These are phyloP conservation scores for Grosmannia serpens DNA, from an alignment of 2,329 filamentous ascomycete genomes.

Conservation along the genomic window DNA sequence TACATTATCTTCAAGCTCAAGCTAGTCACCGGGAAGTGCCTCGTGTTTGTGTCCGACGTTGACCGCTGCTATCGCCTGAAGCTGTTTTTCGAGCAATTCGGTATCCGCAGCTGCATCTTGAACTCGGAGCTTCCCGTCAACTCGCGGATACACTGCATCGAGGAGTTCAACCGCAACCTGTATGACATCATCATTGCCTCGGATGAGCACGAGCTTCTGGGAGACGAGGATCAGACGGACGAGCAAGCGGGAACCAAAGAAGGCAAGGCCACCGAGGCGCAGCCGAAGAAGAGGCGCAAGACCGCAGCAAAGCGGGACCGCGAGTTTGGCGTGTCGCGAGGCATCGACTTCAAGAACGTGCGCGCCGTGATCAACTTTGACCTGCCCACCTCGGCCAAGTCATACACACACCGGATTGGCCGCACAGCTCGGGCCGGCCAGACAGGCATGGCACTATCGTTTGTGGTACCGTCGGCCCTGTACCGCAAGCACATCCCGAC, in stretches of 20 bases:
- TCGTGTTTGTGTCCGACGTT: slow-evolving; percentile 64
- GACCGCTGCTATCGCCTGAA: slow-evolving; percentile 86
- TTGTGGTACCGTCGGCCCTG: slow-evolving; percentile 71
- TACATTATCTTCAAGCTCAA: slow-evolving; percentile 95
- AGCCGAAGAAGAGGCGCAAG: slow-evolving; percentile 53
- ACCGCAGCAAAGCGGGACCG: slow-evolving; percentile 51
- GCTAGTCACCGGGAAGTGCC: slow-evolving; percentile 81
- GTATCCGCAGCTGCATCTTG: slow-evolving; percentile 81
- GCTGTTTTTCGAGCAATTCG: slow-evolving; percentile 93
- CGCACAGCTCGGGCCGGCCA: slow-evolving; percentile 86
- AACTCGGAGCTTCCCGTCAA: slow-evolving; percentile 94
- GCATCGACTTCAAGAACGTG: slow-evolving; percentile 95
- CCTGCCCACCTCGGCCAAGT: slow-evolving; percentile 75
- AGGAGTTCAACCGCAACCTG: slow-evolving; percentile 92
- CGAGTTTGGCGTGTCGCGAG: slow-evolving; percentile 90
- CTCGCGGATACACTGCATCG: slow-evolving; percentile 83
- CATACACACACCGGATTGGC: slow-evolving; percentile 94
- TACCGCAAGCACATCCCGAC: slow-evolving; percentile 89
- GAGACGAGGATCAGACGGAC: slow-evolving; percentile 26
- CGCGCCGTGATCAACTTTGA: slow-evolving; percentile 95
- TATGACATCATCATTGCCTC: slow-evolving; percentile 98
- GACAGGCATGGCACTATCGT: slow-evolving; percentile 89
- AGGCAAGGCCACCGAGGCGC: background rate
- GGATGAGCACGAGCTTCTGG: slow-evolving; percentile 38
- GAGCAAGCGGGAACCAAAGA: slow-evolving; percentile 28